Evolutionary conservation across 78 protist species (phyloP).

Genomic region (Isochrysis galbana): DNA sequence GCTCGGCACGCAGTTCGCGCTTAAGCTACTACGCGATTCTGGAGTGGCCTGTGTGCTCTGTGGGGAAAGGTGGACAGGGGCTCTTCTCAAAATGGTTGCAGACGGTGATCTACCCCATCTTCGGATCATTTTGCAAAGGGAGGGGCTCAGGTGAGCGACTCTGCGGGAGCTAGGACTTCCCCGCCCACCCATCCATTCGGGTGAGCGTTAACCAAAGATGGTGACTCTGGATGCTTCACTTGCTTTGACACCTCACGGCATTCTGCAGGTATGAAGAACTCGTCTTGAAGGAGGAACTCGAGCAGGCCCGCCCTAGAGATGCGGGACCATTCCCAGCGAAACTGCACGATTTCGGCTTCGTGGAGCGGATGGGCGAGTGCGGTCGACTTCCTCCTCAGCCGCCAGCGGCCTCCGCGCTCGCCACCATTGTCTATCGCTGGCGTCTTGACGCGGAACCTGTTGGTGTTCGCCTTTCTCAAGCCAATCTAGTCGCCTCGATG

Average conservation of each 20-base stretch:
- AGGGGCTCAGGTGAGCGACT: neutral
- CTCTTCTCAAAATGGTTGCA: neutral
- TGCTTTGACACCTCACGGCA: no score
- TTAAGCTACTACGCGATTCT: neutral
- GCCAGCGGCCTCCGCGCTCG: neutral
- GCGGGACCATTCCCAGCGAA: neutral
- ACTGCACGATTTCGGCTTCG: neutral
- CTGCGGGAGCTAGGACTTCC: no score
- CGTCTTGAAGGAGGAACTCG: neutral
- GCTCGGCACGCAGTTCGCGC: neutral
- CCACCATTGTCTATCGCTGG: constrained; percentile 14
- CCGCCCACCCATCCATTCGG: no score
- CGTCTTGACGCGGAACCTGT: constrained; percentile 14
- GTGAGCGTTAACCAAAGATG: no score
- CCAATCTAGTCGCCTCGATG: neutral
- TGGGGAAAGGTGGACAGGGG: neutral
- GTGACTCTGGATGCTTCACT: no score
- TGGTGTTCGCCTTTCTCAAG: constrained; percentile 4
- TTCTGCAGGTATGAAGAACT: constrained; percentile 9
- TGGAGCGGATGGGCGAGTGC: constrained; percentile 30
- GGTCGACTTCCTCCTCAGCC: neutral
- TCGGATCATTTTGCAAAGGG: neutral
- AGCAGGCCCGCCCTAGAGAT: neutral
- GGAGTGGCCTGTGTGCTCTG: neutral
- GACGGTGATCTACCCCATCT: neutral